phyloP scores from a whole-genome alignment of 805 yeast species.

The Cyberlindnera sargentensis region DNA sequence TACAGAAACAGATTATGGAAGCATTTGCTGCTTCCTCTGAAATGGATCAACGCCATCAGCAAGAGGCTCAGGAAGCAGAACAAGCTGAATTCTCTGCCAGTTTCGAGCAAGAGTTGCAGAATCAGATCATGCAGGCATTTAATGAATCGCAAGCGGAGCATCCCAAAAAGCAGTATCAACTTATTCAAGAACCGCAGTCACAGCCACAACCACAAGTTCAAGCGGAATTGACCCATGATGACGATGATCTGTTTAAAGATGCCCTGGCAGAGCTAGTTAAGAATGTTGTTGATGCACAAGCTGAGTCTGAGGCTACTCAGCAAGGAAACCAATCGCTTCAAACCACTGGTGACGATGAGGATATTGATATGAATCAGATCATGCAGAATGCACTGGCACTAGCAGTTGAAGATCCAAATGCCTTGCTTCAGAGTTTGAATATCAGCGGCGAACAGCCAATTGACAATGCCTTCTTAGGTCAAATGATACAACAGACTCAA shows the following conservation, averaged over 20 bases:
- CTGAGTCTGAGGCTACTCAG: constrained; percentile 10
- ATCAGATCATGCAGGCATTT: constrained; percentile 18
- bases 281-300: constrained; percentile 39
- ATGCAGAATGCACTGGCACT: constrained; percentile 70
- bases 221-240: not conserved
- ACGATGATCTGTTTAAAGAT: constrained; percentile 36
- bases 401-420: constrained; percentile 61
- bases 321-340: constrained; percentile 1
- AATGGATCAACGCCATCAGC: constrained; percentile 4
- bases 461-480: constrained; percentile 11
- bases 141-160: constrained; percentile 5
- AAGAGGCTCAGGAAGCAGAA: constrained; percentile 3
- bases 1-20: constrained; percentile 21
- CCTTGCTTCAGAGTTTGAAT: constrained; percentile 32
- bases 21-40: constrained; percentile 15
- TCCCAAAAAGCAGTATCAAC: constrained; percentile 3
- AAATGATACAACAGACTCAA: constrained; percentile 20
- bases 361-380: constrained; percentile 62
- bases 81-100: constrained; percentile 8
- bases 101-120: constrained; percentile 18
- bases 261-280: constrained; percentile 52
- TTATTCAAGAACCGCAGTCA: not conserved
- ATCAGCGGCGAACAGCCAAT: constrained; percentile 13
- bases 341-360: constrained; percentile 29
- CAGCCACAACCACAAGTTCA: not conserved